Conservation (phyloP, 2,329 filamentous ascomycete species). For the Rhexocercosporidium sp. region DNA sequence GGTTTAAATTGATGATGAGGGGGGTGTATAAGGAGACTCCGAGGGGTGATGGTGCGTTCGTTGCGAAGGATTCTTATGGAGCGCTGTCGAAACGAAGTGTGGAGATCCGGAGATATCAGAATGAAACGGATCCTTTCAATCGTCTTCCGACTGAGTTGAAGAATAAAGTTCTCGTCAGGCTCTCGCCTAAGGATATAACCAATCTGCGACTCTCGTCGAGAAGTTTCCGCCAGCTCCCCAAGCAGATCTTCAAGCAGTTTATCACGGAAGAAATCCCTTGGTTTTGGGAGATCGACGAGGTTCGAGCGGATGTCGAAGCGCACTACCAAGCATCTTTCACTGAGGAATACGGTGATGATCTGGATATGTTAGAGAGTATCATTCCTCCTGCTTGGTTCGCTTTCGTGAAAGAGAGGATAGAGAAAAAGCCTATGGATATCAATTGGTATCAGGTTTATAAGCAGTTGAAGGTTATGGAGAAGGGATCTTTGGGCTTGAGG, state of each 20-base stretch:
- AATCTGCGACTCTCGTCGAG: conserved; percentile 13
- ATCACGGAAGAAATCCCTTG: conserved; percentile 22
- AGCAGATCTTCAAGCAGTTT: conserved; percentile 13
- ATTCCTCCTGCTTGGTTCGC: background rate
- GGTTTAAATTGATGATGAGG: conserved; percentile 9
- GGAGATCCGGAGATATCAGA: background rate
- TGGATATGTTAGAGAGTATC: conserved; percentile 1
- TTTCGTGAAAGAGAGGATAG: conserved; percentile 14
- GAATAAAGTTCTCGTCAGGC: conserved; percentile 3
- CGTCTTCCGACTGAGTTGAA: conserved; percentile 13
- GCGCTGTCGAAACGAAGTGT: background rate
- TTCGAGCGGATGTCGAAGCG: background rate
- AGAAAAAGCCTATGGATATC: conserved; percentile 2
- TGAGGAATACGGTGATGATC: conserved; percentile 6
- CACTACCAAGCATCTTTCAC: background rate
- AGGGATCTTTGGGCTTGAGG: conserved; percentile 11
- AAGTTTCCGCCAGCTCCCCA: conserved; percentile 14
- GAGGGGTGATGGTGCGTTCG: conserved; percentile 5
- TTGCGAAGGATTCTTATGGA: background rate
- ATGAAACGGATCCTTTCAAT: conserved; percentile 13
- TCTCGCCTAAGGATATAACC: conserved; percentile 5
- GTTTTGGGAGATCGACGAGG: conserved; percentile 23
- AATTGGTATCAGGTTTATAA: conserved; percentile 20
- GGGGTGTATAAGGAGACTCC: background rate
- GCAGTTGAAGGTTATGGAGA: conserved; percentile 14